Evolutionary conservation across 345 rosid genomes (phyloP).

Genomic region (Kernera saxatilis): DNA sequence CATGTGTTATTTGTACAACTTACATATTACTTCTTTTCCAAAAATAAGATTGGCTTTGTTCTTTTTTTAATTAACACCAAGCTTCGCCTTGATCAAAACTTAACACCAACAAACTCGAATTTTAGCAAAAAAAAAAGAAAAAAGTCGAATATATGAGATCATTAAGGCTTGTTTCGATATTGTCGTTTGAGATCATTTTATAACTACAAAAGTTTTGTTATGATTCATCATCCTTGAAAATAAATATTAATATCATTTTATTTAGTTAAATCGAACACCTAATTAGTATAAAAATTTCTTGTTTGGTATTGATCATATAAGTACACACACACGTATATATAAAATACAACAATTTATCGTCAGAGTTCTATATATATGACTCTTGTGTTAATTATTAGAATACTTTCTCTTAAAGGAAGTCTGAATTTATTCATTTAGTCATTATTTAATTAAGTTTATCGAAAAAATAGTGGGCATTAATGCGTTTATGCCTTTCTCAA

Average conservation of each 20-base stretch:
- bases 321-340: neutral
- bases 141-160: too few species aligned
- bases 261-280: neutral
- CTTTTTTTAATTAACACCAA: neutral
- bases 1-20: constrained; percentile 13
- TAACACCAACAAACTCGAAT: neutral
- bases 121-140: too few species aligned
- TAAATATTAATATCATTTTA: neutral
- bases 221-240: neutral
- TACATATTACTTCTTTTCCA: neutral
- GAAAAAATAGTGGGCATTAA: neutral
- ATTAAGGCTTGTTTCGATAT: neutral
- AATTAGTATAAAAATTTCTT: neutral
- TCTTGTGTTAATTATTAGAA: neutral
- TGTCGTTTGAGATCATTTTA: neutral
- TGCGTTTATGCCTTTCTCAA: neutral
- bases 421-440: neutral
- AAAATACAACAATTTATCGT: too few species aligned
- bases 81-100: neutral
- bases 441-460: neutral
- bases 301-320: neutral
- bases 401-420: neutral
- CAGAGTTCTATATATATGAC: neutral
- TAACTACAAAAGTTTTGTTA: neutral
- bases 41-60: neutral